Evolutionary conservation across 371 early-diverging fungal genomes (phyloP), one percentile per base, ranked within the genome.

Genomic region (Apophysomyces variabilis): DNA sequence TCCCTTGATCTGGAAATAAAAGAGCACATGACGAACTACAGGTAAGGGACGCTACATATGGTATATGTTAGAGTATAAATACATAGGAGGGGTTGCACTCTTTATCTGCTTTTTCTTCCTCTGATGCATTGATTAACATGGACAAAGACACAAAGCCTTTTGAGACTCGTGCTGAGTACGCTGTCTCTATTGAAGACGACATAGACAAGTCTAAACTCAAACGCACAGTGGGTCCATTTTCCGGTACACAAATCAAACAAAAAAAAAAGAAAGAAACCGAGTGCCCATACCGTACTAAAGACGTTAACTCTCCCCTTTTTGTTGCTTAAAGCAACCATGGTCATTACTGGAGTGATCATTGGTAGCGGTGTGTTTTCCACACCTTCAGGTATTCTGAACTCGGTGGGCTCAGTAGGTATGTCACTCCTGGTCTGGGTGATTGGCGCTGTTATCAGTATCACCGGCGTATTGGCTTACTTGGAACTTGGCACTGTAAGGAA

Each of bases 281-380:
- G 1, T 7, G 4, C 47, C 1, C 14, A 14, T 14, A 43, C 14
- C 43, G 5, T 13, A 45, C 46, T 45, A 18, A 45, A 26, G 32
- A 26, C 32, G 1, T 26, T 26, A 26, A 26, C 32, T 26, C 0
- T 26, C 32, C 32, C 3, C 32, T 26, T 26, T 26, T 3, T 26
- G 32, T 50, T n/a, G 5, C 21, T 21, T 11, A 50, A 50, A 50
- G 54, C 18, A 50, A 50, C 54, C 21, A 50, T 50, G 54, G 21
- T 50, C 21, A 43, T 43, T 7, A 57, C 38, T 35, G 64, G 64
- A 13, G 45, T 58, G 54, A 74, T 67, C 4, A 69, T 76, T 69
- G 76, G 76, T 9, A 74, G 75, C 37, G 76, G 76, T 37, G 73
- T 76, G n/a, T 76, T 76, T 56, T 73, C 76, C 11, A 71, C 68